These are phyloP conservation scores for Suillus ampliporus DNA, from an alignment of 768 basidiomycete species.

Conservation along the genomic window DNA sequence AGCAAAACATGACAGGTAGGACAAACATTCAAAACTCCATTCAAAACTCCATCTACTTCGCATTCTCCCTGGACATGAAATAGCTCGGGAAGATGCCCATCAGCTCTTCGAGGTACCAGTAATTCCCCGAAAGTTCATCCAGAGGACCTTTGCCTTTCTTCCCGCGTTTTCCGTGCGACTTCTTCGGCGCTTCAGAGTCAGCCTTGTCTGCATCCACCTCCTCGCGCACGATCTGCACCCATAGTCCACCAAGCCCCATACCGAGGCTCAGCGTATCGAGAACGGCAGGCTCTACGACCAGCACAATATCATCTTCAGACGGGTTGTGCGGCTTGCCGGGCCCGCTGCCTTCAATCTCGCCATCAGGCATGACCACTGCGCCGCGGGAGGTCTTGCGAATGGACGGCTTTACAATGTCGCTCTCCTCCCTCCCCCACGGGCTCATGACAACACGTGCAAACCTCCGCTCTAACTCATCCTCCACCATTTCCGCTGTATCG, in stretches of 20 bases:
- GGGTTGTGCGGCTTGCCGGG: slow-evolving; percentile 50
- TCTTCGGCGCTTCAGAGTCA: slow-evolving; percentile 13
- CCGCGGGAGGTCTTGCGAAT: slow-evolving; percentile 46
- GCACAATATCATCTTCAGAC: slow-evolving; percentile 59
- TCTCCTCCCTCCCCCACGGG: slow-evolving; percentile 56
- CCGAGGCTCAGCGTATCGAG: slow-evolving; percentile 44
- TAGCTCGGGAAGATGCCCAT: slow-evolving; percentile 60
- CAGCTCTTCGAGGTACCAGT: slow-evolving; percentile 68
- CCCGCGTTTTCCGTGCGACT: slow-evolving; percentile 11
- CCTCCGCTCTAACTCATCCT: slow-evolving; percentile 50
- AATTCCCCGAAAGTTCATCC: slow-evolving; percentile 35
- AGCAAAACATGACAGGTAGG: not conserved
- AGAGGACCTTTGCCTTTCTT: slow-evolving; percentile 32
- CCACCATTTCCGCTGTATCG: slow-evolving; percentile 38
- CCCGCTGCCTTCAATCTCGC: slow-evolving; percentile 16
- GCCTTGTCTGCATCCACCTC: slow-evolving; percentile 19
- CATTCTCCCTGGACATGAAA: slow-evolving; percentile 37
- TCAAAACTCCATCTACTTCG: not conserved
- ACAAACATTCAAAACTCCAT: not conserved
- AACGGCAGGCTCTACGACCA: slow-evolving; percentile 56
- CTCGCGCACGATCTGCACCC: slow-evolving; percentile 66
- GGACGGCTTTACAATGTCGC: slow-evolving; percentile 42
- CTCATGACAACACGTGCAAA: slow-evolving; percentile 57
- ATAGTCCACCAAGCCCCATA: slow-evolving; percentile 63
- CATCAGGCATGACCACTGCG: slow-evolving; percentile 33